Conservation (phyloP, 345 rosid species). For the Capsella bursapastoris region DNA sequence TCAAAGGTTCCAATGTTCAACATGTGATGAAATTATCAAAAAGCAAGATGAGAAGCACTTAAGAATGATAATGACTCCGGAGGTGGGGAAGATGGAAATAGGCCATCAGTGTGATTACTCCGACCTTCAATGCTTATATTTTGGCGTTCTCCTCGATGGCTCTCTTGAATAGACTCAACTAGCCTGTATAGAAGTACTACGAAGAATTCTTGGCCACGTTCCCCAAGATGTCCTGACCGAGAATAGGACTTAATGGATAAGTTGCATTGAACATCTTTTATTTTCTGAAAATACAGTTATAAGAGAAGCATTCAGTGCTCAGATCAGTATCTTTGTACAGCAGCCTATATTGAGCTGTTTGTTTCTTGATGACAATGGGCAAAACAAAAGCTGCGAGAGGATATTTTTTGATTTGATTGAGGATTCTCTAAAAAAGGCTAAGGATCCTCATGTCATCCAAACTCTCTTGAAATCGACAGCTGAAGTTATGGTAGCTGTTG, state of each 20-base stretch:
- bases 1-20: slow-evolving; percentile 80
- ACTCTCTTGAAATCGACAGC: slow-evolving; percentile 77
- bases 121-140: slow-evolving; percentile 58
- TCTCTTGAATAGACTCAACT: slow-evolving; percentile 81
- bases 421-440: too few relatives aligned
- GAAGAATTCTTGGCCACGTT: slow-evolving; percentile 61
- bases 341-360: slow-evolving; percentile 8
- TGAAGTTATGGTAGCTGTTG: slow-evolving; percentile 77
- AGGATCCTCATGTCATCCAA: slow-evolving; percentile 61
- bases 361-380: too few relatives aligned
- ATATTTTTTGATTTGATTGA: too few relatives aligned
- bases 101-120: slow-evolving; percentile 48
- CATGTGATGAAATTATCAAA: slow-evolving; percentile 59
- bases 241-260: slow-evolving; percentile 54
- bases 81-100: slow-evolving; percentile 42
- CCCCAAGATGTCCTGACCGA: slow-evolving; percentile 46
- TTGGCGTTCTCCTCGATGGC: slow-evolving; percentile 70
- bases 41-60: slow-evolving; percentile 42
- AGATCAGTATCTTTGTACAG: slow-evolving; percentile 66
- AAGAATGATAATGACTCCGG: slow-evolving; percentile 44
- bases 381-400: too few relatives aligned
- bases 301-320: slow-evolving; percentile 87
- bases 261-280: slow-evolving; percentile 64
- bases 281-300: slow-evolving; percentile 64
- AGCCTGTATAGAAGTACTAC: slow-evolving; percentile 68